A percentile compares a stretch with the other conserved stretches of the same genome.
Evolutionary conservation across 1,139 yeast genomes (phyloP).

Genomic region (Kurtzmaniella natalensis): DNA sequence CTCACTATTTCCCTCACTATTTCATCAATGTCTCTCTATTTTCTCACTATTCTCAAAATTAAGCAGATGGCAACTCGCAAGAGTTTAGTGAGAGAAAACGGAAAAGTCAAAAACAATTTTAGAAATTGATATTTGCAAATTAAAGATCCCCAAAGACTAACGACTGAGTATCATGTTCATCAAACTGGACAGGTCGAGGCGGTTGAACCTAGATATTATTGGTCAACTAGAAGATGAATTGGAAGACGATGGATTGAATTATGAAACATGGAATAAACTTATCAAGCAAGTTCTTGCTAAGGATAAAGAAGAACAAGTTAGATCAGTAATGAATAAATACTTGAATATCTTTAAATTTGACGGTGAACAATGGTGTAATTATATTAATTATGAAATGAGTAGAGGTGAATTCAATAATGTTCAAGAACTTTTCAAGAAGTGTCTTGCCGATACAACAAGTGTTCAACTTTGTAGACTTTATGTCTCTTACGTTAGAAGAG

Average conservation of each 20-base stretch:
- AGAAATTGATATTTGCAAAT: no score
- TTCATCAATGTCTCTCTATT: no score
- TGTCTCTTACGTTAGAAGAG: slow-evolving; percentile 73
- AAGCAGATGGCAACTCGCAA: no score
- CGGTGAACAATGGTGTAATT: slow-evolving; percentile 68
- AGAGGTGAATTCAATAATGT: slow-evolving; percentile 67
- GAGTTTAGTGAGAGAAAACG: no score
- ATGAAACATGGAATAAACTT: slow-evolving; percentile 53
- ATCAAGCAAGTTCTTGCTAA: slow-evolving; percentile 51
- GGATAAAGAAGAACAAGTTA: slow-evolving; percentile 61
- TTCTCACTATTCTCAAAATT: no score
- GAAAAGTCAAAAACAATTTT: no score
- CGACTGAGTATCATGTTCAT: slow-evolving; percentile 24
- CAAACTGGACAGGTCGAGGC: slow-evolving; percentile 24
- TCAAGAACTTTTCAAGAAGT: slow-evolving; percentile 58
- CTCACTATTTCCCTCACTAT: no score
- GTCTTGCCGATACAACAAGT: slow-evolving; percentile 55
- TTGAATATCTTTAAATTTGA: slow-evolving; percentile 61
- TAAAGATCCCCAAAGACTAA: no score
- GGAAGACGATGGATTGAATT: slow-evolving; percentile 53
- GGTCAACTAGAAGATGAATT: slow-evolving; percentile 60
- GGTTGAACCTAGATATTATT: slow-evolving; percentile 43
- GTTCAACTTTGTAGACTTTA: slow-evolving; percentile 72
- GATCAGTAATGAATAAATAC: slow-evolving; percentile 57
- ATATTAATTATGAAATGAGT: slow-evolving; percentile 63